Base-by-base conservation (phyloP, 2,329 filamentous ascomycete species). In the Conoideocrella luteorostrata region DNA sequence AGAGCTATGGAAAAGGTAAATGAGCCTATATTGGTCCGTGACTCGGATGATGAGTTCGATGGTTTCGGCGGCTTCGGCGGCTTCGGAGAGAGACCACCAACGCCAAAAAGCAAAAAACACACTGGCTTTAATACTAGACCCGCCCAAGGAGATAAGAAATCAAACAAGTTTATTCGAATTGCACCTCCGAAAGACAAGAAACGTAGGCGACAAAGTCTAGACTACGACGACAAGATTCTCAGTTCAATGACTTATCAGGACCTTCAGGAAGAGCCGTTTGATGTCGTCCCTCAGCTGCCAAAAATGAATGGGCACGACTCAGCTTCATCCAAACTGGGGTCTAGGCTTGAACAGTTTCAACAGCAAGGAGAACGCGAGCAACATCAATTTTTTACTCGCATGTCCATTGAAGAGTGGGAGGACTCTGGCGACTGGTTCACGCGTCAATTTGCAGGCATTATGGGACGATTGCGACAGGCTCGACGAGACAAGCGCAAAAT, bases 361-460 rank as follows among this genome's bases (percentile, higher is more conserved):
- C 62, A 60, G 42, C 66, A 71, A 43, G 63, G 64, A 7, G 68
- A 70, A 39, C 54, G 57, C 24, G 70, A 74, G 39, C 74, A 77
- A 52, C 63, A 62, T 24, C 57, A 66, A 1, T 72, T 80, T 43
- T 79, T 80, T 53, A 67, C 65, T 3, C 66, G 67, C 41, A 73
- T 80, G 68, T 60, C 71, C 1, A 64, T 79, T 12, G 62, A 68
- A 13, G 77, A 80, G 42, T 81, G 77, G 77, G 77, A 81, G 51
- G 64, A 69, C 12, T 70, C 75, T 1, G 77, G 77, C 5, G 75
- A 80, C 50, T 81, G 77, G 77, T 78, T 81, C 44, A 62, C 78
- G 18, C 68, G 70, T 34, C 72, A 70, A 48, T 80, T 81, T 48
- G 61, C 68, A 7, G 63, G 63, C 3, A 60, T 80, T 33, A 68